Evolutionary conservation across 257 asterid genomes (phyloP).

Genomic region (Plantago elongata): DNA sequence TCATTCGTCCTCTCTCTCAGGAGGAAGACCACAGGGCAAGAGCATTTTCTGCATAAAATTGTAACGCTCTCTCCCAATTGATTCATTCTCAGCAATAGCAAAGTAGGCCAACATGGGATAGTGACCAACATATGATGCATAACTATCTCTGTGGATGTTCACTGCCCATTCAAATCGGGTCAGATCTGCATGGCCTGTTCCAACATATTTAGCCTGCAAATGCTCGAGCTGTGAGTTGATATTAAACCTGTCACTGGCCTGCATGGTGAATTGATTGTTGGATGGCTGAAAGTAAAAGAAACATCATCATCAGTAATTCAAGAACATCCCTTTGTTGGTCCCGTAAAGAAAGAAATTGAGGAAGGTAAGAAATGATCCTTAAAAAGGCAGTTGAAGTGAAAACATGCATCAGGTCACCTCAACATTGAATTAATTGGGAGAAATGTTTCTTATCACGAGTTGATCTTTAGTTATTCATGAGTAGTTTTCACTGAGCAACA

Average conservation of each 20-base stretch:
- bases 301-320: background rate
- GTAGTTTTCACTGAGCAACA: no score
- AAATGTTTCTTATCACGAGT: no score
- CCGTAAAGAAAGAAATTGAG: no score
- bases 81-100: conserved; percentile 94
- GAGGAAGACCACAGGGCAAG: conserved; percentile 89
- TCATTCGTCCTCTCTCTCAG: conserved; percentile 90
- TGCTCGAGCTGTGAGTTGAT: conserved; percentile 98
- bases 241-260: conserved; percentile 97
- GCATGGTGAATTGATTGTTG: conserved; percentile 17
- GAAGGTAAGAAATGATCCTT: no score
- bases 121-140: conserved; percentile 88
- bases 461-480: no score
- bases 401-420: no score
- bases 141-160: conserved; percentile 88
- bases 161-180: conserved; percentile 99
- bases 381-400: no score
- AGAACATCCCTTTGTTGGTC: no score
- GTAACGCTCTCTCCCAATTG: conserved; percentile 96
- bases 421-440: no score
- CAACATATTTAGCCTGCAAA: conserved; percentile 92
- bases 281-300: background rate
- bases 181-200: conserved; percentile 99
- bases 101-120: conserved; percentile 83
- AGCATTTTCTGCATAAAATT: conserved; percentile 83